Percentiles rank a stretch among this genome's conserved stretches.
Evolutionary conservation across 352 stramenopile species (phyloP).

Genomic region (Globisporangium uncinulatum): DNA sequence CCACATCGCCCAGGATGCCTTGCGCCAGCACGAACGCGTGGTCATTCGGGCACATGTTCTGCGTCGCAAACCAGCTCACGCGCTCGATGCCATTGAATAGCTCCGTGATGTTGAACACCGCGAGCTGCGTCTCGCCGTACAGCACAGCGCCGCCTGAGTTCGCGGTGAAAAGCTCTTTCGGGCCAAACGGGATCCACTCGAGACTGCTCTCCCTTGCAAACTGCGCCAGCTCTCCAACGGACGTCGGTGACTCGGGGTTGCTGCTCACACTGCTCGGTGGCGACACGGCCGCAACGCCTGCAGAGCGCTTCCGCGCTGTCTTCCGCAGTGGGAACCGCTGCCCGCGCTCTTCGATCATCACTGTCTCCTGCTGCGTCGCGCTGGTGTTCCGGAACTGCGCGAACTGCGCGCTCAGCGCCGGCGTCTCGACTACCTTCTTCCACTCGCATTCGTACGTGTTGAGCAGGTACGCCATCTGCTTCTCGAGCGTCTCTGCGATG

Average conservation of each 20-base stretch:
- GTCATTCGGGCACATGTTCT: slow-evolving; percentile 93
- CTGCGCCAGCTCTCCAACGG: slow-evolving; percentile 8
- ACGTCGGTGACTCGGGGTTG: slow-evolving; percentile 29
- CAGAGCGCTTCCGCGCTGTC: slow-evolving; percentile 20
- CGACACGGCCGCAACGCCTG: slow-evolving; percentile 37
- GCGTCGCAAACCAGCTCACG: slow-evolving; percentile 86
- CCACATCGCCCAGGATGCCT: slow-evolving; percentile 83
- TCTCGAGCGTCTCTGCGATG: slow-evolving; percentile 65
- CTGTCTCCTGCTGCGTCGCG: slow-evolving; percentile 51
- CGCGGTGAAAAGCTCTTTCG: slow-evolving; percentile 56
- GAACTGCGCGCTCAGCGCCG: slow-evolving; percentile 74
- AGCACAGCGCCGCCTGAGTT: slow-evolving; percentile 86
- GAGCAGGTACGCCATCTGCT: slow-evolving; percentile 88
- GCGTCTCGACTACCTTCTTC: slow-evolving; percentile 88
- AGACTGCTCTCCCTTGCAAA: slow-evolving; percentile 8
- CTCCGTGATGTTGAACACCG: slow-evolving; percentile 85
- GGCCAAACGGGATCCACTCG: slow-evolving; percentile 79
- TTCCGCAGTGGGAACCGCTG: slow-evolving; percentile 81
- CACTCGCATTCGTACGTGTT: slow-evolving; percentile 93
- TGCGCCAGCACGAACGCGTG: slow-evolving; percentile 91
- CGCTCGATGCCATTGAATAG: slow-evolving; percentile 52
- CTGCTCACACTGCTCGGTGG: slow-evolving; percentile 37
- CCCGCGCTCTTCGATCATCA: slow-evolving; percentile 71
- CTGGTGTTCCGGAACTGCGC: slow-evolving; percentile 90
- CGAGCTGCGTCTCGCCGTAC: slow-evolving; percentile 88